phyloP scores from a whole-genome alignment of 1,284 basidiomycete genomes.

The Ustilago lituana region DNA sequence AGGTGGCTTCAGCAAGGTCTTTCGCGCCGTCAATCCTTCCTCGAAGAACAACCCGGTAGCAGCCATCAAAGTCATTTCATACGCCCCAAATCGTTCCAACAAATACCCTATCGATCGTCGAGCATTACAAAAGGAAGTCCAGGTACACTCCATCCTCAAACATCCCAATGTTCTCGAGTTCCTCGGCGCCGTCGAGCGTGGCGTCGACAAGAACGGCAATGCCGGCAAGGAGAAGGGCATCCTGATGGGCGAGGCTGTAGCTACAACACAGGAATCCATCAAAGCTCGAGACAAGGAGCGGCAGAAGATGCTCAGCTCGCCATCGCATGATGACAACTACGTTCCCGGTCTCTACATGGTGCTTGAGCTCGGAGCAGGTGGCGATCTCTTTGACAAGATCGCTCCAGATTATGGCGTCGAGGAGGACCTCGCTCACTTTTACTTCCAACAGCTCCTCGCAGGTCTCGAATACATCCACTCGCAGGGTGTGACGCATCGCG shows the following conservation, averaged over 20 bases:
- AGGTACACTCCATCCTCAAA: conserved; percentile 84
- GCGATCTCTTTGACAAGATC: conserved; percentile 98
- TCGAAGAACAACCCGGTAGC: conserved; percentile 54
- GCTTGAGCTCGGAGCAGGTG: conserved; percentile 89
- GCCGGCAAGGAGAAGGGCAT: conserved; percentile 43
- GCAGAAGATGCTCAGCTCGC: conserved; percentile 37
- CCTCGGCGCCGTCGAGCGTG: conserved; percentile 72
- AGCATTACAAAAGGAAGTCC: conserved; percentile 82
- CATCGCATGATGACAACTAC: conserved; percentile 52
- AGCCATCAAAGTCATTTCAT: conserved; percentile 66
- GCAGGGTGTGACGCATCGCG: conserved; percentile 72
- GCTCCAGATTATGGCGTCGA: conserved; percentile 84
- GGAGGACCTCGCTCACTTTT: conserved; percentile 88
- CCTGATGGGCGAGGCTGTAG: conserved; percentile 49
- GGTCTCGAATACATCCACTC: conserved; percentile 80
- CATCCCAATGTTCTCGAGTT: conserved; percentile 87
- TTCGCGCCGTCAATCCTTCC: conserved; percentile 58
- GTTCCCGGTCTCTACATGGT: conserved; percentile 81
- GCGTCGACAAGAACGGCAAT: conserved; percentile 41
- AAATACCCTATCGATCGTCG: conserved; percentile 63
- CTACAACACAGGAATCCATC: conserved; percentile 71
- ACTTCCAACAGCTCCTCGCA: conserved; percentile 86
- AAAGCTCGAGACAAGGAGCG: conserved; percentile 63
- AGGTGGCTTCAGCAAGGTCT: conserved; percentile 65
- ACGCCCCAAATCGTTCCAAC: conserved; percentile 53